Conservation (phyloP, 352 stramenopile species). For the Phytophthora lateralis region DNA sequence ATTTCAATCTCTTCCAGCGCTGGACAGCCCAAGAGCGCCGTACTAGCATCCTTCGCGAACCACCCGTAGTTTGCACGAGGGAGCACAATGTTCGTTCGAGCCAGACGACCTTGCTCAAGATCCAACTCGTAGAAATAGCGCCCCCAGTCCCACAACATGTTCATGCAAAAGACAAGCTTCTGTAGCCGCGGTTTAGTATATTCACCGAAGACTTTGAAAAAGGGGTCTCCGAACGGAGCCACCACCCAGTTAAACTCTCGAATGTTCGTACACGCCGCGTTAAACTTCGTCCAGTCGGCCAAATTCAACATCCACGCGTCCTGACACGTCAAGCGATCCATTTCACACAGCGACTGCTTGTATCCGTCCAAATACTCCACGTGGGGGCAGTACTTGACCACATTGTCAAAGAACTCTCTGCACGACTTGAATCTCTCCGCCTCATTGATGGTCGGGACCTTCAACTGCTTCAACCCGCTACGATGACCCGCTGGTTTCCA, state of each 20-base stretch:
- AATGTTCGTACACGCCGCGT: conserved; percentile 32
- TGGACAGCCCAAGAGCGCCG: conserved; percentile 35
- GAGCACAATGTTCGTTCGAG: conserved; percentile 8
- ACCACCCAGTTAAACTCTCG: conserved; percentile 43
- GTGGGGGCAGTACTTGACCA: conserved; percentile 33
- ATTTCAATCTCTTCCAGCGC: conserved; percentile 34
- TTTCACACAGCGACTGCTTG: conserved; percentile 37
- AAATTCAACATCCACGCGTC: conserved; percentile 28
- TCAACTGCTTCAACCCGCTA: conserved; percentile 32
- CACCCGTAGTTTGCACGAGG: conserved; percentile 14
- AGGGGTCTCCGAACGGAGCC: conserved; percentile 37
- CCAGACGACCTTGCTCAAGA: not conserved
- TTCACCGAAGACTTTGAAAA: conserved; percentile 43
- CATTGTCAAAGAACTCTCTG: conserved; percentile 28
- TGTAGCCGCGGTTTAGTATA: conserved; percentile 34
- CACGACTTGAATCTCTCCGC: conserved; percentile 19
- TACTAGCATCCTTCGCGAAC: conserved; percentile 27
- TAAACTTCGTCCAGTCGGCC: conserved; percentile 35
- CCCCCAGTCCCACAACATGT: conserved; percentile 47
- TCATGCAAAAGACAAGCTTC: conserved; percentile 35
- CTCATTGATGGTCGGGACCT: conserved; percentile 27
- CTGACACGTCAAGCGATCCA: conserved; percentile 39
- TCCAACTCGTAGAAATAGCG: conserved; percentile 30
- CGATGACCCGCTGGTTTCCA: conserved; percentile 19
- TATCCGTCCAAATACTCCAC: conserved; percentile 38